Conservation (phyloP, 257 asterid genomes). For the Fraxinus pennsylvanica region DNA sequence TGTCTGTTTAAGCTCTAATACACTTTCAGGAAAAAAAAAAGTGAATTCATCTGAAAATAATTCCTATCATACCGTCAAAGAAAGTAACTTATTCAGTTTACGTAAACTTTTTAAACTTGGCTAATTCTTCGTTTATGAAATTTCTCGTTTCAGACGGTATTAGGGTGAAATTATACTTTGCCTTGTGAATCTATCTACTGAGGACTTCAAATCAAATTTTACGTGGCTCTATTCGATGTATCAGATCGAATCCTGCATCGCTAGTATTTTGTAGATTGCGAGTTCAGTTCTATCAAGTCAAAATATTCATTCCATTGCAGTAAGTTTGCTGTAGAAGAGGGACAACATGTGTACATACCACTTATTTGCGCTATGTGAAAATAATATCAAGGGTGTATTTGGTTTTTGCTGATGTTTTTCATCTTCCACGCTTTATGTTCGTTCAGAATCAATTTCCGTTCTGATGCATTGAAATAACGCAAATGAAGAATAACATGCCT, state of each 20-base stretch:
- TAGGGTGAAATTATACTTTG: background rate
- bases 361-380: background rate
- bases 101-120: background rate
- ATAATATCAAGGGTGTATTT: too few species aligned
- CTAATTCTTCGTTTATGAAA: background rate
- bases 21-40: too few species aligned
- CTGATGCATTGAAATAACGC: too few species aligned
- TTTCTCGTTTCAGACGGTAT: background rate
- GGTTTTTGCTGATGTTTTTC: too few species aligned
- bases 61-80: too few species aligned
- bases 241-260: background rate
- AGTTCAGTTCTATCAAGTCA: background rate
- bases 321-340: constrained; percentile 6
- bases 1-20: background rate
- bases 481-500: too few species aligned
- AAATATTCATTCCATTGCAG: background rate
- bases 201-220: constrained; percentile 5
- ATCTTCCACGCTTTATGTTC: too few species aligned
- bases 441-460: too few species aligned
- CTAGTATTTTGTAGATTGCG: constrained; percentile 6
- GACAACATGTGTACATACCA: constrained; percentile 12
- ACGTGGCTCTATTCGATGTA: too few species aligned
- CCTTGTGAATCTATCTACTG: background rate
- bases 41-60: background rate
- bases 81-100: too few species aligned